Base-by-base conservation (phyloP, 108 stramenopile genomes). In the Hondaea fermentalgiana region DNA sequence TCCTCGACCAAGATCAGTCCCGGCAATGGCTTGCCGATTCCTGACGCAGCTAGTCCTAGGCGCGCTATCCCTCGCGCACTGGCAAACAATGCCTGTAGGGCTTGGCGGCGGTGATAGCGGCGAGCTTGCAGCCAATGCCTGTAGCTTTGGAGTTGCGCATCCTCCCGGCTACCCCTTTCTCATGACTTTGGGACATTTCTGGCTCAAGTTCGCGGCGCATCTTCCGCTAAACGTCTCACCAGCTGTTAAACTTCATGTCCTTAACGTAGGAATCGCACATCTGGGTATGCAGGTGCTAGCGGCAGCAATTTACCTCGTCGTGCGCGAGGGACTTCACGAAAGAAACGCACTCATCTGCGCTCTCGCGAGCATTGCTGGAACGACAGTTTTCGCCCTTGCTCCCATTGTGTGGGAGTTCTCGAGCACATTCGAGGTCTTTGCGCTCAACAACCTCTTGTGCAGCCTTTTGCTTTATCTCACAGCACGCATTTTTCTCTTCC, bases 61-160 rank as follows among this genome's bases (percentile, higher is more conserved):
- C 55, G 55, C 55, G 14, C 8, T 57, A 1, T 57, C 55, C 55
- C 55, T 57, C 55, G 64, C 64, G 42, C 64, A 69, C 42, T 8
- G 14, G 64, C 42, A 17, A 10, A 69, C 64, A 17, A 17, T 17
- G 25, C 64, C 64, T 12, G 35, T 42, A 10, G 64, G 64, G 21
- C 25, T 69, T 17, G 64, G 64, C 25, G 87, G 87, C 42, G 87
- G 87, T 5, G 87, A 87, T 35, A 59, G 87, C 57, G 93, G 93
- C n/a, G 96, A 96, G 53, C 88, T 96, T 4, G 94, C 95, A 35
- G 95, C 96, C 12, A 95, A 96, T 76, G 95, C 94, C 21, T 96
- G 96, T 64, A 59, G 72, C n/a, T 91, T 93, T n/a, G 96, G 96
- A 0, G 95, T 95, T 1, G 93, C 95, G 0, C 96, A 96, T 64